phyloP scores from a whole-genome alignment of 2,329 filamentous ascomycete genomes.

The Rugonectria rugulosa region DNA sequence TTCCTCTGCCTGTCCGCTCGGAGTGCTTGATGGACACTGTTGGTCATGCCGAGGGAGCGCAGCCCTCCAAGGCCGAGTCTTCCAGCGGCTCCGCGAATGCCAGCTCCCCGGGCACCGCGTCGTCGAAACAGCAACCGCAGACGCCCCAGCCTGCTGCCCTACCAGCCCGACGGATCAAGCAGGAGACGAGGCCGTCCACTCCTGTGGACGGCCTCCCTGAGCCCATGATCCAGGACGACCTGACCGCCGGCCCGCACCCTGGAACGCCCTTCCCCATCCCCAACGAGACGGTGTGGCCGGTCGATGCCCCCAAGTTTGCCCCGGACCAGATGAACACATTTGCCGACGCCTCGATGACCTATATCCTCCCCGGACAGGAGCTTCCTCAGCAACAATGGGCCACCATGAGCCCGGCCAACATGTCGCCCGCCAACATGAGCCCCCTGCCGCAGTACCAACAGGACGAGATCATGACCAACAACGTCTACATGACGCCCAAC shows the following conservation, averaged over 20 bases:
- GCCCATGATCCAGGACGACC: constrained; percentile 46
- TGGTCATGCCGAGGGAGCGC: constrained; percentile 35
- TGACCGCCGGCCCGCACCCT: constrained; percentile 47
- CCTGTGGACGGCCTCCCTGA: constrained; percentile 41
- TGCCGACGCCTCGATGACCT: constrained; percentile 40
- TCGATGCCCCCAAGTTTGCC: constrained; percentile 50
- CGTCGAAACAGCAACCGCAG: constrained; percentile 41
- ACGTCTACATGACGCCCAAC: constrained; percentile 36
- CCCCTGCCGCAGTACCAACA: constrained; percentile 42
- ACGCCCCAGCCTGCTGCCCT: constrained; percentile 40
- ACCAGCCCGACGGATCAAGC: constrained; percentile 45
- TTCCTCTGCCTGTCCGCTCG: constrained; percentile 47
- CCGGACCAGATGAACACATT: constrained; percentile 48
- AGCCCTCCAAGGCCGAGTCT: constrained; percentile 39
- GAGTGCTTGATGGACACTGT: constrained; percentile 47
- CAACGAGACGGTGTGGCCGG: constrained; percentile 46
- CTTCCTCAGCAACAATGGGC: constrained; percentile 37
- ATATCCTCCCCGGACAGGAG: constrained; percentile 42
- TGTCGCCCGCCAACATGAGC: too few species aligned
- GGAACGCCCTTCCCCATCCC: constrained; percentile 52
- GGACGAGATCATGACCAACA: constrained; percentile 38
- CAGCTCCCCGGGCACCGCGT: constrained; percentile 36
- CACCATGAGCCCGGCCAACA: constrained; percentile 28
- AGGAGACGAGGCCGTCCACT: constrained; percentile 46
- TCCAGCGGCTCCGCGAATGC: constrained; percentile 24